Base-by-base conservation (phyloP, 352 stramenopile species). In the Pythium dissimile region DNA sequence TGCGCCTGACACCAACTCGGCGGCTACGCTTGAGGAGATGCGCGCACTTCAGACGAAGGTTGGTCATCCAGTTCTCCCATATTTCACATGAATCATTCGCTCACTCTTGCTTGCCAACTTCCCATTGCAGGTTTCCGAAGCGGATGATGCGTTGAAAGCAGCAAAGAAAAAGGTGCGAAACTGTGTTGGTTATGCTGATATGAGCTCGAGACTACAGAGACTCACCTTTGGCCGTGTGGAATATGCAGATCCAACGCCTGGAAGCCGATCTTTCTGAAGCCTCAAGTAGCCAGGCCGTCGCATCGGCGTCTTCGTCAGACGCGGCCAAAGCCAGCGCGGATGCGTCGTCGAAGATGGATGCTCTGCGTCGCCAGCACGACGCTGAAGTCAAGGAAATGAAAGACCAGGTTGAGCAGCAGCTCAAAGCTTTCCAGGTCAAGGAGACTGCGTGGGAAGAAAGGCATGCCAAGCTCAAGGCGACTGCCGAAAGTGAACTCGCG, bases 381-480 rank as follows among this genome's bases (percentile, higher is more conserved):
- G 27, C 38, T 1, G 63, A 77, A 10, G 27, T 77, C n/a, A 42
- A 59, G 18, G 67, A 74, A 34, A 30, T 72, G 9, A 71, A 77
- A 51, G 47, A 35, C 12, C 66, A 88, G 47, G 54, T 86, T 13
- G 76, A 87, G n/a, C 63, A 86, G 39, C 77, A 88, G 27, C 67
- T 65, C n/a, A 70, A 71, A 32, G 61, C 70, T 5, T 64, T 62
- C 1, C 66, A 80, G 23, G 48, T 64, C 4, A 88, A 87, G 44
- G 71, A 86, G 41, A 57, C 67, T 0, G 69, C 69, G 20, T 85
- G 64, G 64, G 71, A 87, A 45, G 84, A 89, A 42, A 88, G 79
- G 24, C 69, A 92, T 42, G 62, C 80, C 21, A 92, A 92, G 48
- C 69, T 95, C 5, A 93, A 95, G 60, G 59, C 72, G 4, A 88